Conservation (phyloP, 805 yeast genomes). For the Wickerhamiella allomyrinae region DNA sequence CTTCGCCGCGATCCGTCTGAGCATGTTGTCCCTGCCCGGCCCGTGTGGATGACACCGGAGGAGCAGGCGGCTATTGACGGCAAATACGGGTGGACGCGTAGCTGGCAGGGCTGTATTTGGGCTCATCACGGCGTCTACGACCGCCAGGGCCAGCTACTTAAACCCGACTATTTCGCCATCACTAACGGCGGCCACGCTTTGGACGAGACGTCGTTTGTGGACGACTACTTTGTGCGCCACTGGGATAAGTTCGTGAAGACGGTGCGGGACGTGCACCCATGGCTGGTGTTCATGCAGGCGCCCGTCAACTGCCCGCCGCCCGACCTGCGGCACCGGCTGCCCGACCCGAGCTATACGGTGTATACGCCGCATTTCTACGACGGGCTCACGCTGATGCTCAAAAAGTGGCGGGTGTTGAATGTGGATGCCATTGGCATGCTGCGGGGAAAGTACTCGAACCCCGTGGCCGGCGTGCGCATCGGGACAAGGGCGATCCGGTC, state of each 20-base stretch:
- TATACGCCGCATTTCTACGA: constrained; percentile 89
- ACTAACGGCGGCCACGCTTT: not conserved
- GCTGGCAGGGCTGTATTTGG: constrained; percentile 82
- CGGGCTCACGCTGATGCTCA: constrained; percentile 85
- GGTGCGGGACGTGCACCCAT: constrained; percentile 32
- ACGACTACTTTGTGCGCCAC: constrained; percentile 48
- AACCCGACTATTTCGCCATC: constrained; percentile 46
- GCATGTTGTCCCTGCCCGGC: constrained; percentile 51
- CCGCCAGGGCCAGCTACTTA: constrained; percentile 21
- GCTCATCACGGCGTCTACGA: constrained; percentile 73
- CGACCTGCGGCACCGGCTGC: constrained; percentile 40
- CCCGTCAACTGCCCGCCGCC: constrained; percentile 78
- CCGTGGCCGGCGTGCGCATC: constrained; percentile 51
- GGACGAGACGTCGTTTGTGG: constrained; percentile 31
- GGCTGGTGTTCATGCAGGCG: constrained; percentile 57
- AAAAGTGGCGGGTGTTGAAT: constrained; percentile 71
- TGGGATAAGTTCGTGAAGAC: constrained; percentile 37
- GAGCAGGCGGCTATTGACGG: constrained; percentile 35
- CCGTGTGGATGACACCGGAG: constrained; percentile 42
- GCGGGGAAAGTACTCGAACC: constrained; percentile 60
- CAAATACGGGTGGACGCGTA: constrained; percentile 59
- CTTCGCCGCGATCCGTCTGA: constrained; percentile 49
- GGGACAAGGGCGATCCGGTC: constrained; percentile 69
- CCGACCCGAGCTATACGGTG: constrained; percentile 28
- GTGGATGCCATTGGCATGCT: constrained; percentile 83